A percentile compares a stretch with the other conserved stretches of the same genome.
Evolutionary conservation across 1,284 basidiomycete genomes (phyloP).

Genomic region (Peniophora sp.): DNA sequence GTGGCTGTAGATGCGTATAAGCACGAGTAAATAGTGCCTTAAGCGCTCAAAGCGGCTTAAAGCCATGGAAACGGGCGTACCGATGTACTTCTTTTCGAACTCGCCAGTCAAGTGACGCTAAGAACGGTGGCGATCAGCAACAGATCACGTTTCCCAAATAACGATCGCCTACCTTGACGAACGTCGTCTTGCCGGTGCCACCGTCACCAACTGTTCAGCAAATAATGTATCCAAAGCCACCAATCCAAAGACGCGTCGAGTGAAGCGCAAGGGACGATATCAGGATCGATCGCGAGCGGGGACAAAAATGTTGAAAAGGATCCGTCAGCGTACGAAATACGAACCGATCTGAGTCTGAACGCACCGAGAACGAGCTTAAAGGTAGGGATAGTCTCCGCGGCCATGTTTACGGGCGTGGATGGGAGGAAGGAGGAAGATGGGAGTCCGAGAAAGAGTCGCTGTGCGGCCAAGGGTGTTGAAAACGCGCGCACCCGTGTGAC

Average conservation of each 20-base stretch:
- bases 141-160: constrained; percentile 13
- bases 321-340: constrained; percentile 12
- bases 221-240: constrained; percentile 13
- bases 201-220: constrained; percentile 81
- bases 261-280: constrained; percentile 2
- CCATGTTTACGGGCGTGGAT: constrained; percentile 29
- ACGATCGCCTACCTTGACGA: constrained; percentile 74
- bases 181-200: constrained; percentile 97
- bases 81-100: constrained; percentile 99
- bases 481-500: constrained; percentile 12
- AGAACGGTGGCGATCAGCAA: constrained; percentile 39
- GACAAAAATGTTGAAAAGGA: constrained; percentile 18
- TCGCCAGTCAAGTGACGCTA: constrained; percentile 98
- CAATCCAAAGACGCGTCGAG: constrained; percentile 2
- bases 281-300: constrained; percentile 16
- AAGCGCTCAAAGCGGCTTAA: not conserved
- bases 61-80: constrained; percentile 34
- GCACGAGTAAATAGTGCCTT: not conserved
- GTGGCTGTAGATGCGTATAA: constrained; percentile 57
- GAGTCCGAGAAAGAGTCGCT: constrained; percentile 13
- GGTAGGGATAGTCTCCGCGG: constrained; percentile 61
- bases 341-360: constrained; percentile 24
- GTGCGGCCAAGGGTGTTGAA: constrained; percentile 18
- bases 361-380: constrained; percentile 98
- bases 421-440: constrained; percentile 13